These are phyloP conservation scores for Kuraishia hungarica DNA, from an alignment of 805 yeast genomes.

Conservation along the genomic window DNA sequence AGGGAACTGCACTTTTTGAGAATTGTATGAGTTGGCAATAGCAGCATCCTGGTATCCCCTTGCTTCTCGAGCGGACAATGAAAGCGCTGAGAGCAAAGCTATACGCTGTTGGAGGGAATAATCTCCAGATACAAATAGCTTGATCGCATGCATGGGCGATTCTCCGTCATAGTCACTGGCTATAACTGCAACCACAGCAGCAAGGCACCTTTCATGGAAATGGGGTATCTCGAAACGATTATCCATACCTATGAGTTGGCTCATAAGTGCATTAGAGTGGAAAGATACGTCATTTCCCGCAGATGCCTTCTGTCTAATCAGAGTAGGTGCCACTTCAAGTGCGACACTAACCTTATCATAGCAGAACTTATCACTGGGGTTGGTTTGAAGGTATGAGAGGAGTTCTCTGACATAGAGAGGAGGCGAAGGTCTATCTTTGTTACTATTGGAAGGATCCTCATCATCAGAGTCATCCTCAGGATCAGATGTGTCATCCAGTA, in stretches of 20 bases:
- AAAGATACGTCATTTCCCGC: constrained; percentile 54
- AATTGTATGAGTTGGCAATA: constrained; percentile 11
- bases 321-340: constrained; percentile 40
- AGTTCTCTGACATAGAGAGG: constrained; percentile 74
- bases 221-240: constrained; percentile 47
- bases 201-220: constrained; percentile 61
- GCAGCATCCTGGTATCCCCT: constrained; percentile 51
- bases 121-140: constrained; percentile 58
- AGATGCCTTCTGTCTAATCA: constrained; percentile 56
- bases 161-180: constrained; percentile 31
- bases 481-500: constrained; percentile 15
- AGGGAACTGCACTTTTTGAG: constrained; percentile 17
- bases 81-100: constrained; percentile 55
- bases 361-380: constrained; percentile 32
- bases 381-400: constrained; percentile 42
- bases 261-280: constrained; percentile 47
- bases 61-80: constrained; percentile 67
- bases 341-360: constrained; percentile 43
- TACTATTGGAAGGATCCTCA: constrained; percentile 31
- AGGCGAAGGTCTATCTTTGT: constrained; percentile 25
- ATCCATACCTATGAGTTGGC: constrained; percentile 40
- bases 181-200: constrained; percentile 55
- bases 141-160: constrained; percentile 35
- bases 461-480: constrained; percentile 41
- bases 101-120: constrained; percentile 75